Percentiles rank a stretch among this genome's conserved stretches.
phyloP scores from a whole-genome alignment of 2,329 filamentous ascomycete species.

The Coniochaeta sp. region DNA sequence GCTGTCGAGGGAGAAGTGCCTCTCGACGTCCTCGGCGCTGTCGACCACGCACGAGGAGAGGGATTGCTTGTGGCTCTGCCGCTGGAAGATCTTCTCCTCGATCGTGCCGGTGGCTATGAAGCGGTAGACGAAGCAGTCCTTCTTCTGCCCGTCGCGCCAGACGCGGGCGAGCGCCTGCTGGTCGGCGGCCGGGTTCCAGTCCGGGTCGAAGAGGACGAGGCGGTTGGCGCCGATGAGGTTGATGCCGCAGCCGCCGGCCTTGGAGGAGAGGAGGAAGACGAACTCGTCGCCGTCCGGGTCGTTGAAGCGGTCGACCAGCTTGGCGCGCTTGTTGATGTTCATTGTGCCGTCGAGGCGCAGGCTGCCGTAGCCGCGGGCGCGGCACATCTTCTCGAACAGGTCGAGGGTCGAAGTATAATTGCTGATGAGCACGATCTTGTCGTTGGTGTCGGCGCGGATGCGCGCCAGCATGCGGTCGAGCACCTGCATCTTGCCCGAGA shows the following conservation, averaged over 20 bases:
- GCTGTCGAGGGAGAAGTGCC: conserved; percentile 89
- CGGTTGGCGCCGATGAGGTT: conserved; percentile 94
- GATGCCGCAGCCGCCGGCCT: conserved; percentile 92
- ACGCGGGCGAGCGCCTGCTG: conserved; percentile 95
- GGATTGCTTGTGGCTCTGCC: conserved; percentile 96
- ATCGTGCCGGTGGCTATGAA: conserved; percentile 98
- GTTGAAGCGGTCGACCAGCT: conserved; percentile 96
- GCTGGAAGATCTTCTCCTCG: conserved; percentile 98
- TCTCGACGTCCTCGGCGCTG: conserved; percentile 91
- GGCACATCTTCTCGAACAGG: conserved; percentile 86
- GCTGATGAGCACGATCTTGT: conserved; percentile 98
- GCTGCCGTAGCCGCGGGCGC: conserved; percentile 73
- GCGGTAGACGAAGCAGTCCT: conserved; percentile 98
- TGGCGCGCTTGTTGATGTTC: conserved; percentile 95
- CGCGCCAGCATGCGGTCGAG: conserved; percentile 96
- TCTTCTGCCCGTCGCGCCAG: conserved; percentile 98
- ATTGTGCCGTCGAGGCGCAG: conserved; percentile 93
- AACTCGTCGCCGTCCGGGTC: conserved; percentile 85
- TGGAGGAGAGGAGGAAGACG: conserved; percentile 91
- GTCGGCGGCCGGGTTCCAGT: conserved; percentile 97
- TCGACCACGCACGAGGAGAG: conserved; percentile 95
- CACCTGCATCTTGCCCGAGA: conserved; percentile 97
- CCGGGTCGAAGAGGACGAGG: conserved; percentile 90
- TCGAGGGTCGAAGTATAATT: conserved; percentile 97
- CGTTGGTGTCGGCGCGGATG: conserved; percentile 91